Base-by-base conservation (phyloP, 2,329 filamentous ascomycete species). In the Zasmidium angulare region DNA sequence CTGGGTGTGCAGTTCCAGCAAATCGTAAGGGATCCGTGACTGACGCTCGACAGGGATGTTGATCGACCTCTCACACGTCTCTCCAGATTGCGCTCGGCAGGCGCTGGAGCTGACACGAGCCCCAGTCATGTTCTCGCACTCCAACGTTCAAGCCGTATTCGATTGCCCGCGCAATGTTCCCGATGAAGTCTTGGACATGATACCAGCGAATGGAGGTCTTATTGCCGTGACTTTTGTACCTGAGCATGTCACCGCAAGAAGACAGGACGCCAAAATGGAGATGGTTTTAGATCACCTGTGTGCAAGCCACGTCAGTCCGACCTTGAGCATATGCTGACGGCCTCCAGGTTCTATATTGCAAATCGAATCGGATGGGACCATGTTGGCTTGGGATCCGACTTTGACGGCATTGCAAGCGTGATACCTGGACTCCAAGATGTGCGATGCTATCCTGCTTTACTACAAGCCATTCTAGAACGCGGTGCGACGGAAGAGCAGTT, bases 221-320 rank as follows among this genome's bases (percentile, higher is more conserved):
- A 66, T 79, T 10, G 79, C 79, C 77, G 69, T 74, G 0, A 71
- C 72, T 0, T 78, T 78, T 47, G 67, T 76, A 20, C 72, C 73
- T n/a, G 69, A 72, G 10, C 74, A 74, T 54, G 54, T 74, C 65
- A 55, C 72, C 63, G 63, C 69, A 66, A 59, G 69, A 64, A 20
- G 69, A 52, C 68, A 70, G 19, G 62, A 71, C 48, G 66, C 69
- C 31, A 72, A 68, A 2, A 70, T 76, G 43, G 66, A 76, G 23
- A 63, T 66, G 43, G 74, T 78, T 0, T 72, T 75, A 6, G 75
- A 78, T 50, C 75, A 66, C 59, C 36, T 67, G 12, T 60, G 10
- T n/a, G 50, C 20, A 17, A 31, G 2, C 10, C 4, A 51, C 11
- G 6, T 11, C 36, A 7, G 14, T 43, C 36, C n/a, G n/a, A 9